A percentile compares a stretch with the other conserved stretches of the same genome.
Evolutionary conservation across 257 asterid species (phyloP).

Genomic region (Jaltomata sinuosa): DNA sequence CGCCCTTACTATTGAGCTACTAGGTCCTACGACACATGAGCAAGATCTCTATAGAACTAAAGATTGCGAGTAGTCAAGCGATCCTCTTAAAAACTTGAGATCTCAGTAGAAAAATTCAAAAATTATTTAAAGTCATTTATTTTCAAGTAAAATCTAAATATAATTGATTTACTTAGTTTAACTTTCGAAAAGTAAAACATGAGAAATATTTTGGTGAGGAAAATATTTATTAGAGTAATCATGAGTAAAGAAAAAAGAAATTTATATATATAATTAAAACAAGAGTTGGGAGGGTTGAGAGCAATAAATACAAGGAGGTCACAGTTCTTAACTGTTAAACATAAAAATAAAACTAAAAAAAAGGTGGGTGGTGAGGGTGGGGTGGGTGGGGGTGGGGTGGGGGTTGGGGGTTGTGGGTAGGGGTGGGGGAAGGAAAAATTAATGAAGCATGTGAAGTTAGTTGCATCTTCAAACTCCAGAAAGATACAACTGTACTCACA

Average conservation of each 20-base stretch:
- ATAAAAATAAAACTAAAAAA: neutral
- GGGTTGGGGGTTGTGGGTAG: too few species aligned
- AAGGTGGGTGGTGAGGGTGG: too few species aligned
- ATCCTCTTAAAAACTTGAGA: neutral
- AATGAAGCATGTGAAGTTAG: neutral
- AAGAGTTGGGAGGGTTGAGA: neutral
- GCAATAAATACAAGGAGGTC: neutral
- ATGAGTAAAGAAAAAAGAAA: neutral
- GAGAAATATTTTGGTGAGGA: neutral
- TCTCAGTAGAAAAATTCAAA: fast-evolving
- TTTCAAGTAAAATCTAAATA: neutral
- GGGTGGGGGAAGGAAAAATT: neutral
- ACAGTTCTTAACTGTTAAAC: neutral
- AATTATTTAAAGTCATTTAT: too few species aligned
- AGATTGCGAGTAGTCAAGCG: neutral
- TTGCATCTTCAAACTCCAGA: neutral
- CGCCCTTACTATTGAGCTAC: neutral
- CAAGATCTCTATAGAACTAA: too few species aligned
- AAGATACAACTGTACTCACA: neutral
- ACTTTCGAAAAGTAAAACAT: neutral
- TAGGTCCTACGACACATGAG: neutral
- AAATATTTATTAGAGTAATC: neutral
- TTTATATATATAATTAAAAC: neutral
- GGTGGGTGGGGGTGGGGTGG: too few species aligned
- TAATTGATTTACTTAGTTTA: neutral